Evolutionary conservation across 2,329 filamentous ascomycete species (phyloP).

Genomic region (Pseudogymnoascus sp.): DNA sequence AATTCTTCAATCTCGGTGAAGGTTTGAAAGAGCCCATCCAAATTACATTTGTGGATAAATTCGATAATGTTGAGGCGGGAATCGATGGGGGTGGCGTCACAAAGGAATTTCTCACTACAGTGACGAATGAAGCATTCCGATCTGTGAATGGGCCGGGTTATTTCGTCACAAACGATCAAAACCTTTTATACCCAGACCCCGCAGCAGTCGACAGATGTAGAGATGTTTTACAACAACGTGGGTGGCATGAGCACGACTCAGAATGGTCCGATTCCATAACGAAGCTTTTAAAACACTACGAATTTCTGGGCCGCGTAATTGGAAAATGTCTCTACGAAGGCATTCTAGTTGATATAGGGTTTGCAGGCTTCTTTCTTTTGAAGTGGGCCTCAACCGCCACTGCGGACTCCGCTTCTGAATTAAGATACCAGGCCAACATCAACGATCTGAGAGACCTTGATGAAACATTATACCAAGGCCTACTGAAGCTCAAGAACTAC

Average conservation of each 20-base stretch:
- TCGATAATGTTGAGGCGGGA: constrained; percentile 77
- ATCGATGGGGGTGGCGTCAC: constrained; percentile 97
- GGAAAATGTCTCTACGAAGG: constrained; percentile 98
- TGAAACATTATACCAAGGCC: constrained; percentile 79
- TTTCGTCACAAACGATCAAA: constrained; percentile 79
- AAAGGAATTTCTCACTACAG: constrained; percentile 89
- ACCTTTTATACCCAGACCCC: constrained; percentile 84
- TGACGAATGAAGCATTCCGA: constrained; percentile 78
- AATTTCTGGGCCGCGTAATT: constrained; percentile 86
- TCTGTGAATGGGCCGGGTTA: constrained; percentile 43
- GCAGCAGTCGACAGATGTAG: constrained; percentile 63
- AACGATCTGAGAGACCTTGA: constrained; percentile 93
- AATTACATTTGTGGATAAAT: constrained; percentile 92
- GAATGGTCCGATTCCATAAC: constrained; percentile 52
- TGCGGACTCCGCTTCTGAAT: constrained; percentile 54
- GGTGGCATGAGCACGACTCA: constrained; percentile 44
- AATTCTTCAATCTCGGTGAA: constrained; percentile 76
- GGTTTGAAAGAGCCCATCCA: constrained; percentile 90
- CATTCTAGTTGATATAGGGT: constrained; percentile 85
- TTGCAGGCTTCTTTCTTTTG: constrained; percentile 90
- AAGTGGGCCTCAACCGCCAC: constrained; percentile 83
- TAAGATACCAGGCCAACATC: constrained; percentile 79
- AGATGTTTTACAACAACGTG: constrained; percentile 46
- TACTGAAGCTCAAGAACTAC: constrained; percentile 79
- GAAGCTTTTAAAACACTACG: constrained; percentile 65